Evolutionary conservation across 306 rosid genomes (phyloP), one percentile per base, ranked within the genome.

Genomic region (Cucurbita moschata): DNA sequence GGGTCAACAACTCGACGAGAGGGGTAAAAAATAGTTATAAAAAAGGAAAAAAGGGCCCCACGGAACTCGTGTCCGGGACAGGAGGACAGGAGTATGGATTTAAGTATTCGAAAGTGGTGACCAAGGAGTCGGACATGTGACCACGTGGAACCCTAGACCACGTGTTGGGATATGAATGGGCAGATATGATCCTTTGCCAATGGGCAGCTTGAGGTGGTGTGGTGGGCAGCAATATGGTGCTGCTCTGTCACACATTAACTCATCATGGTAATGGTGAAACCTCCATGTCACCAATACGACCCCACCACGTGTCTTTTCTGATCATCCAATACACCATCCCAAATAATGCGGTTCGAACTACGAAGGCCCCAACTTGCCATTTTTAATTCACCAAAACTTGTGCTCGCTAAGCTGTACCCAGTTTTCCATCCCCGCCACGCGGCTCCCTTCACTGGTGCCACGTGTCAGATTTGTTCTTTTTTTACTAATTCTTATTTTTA

Each of bases 241-340:
- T 75, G 11, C 84, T 68, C 83, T 79, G 85, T 73, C 84, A 79
- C 84, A 79, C 84, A 73, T 30, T 38, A n/a, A 40, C 72, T 76
- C 67, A 18, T 64, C 75, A 73, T 64, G 75, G 86, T 72, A 75
- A 74, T 50, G 73, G 77, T 21, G 77, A 19, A 75, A 75, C 43
- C 11, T 79, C 83, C 83, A 76, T 84, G 51, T 43, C 79, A 60
- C 73, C 18, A 10, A 8, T 8, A 10, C 1, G 26, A 72, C 39
- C 64, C 85, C 83, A 56, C 86, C 78, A 65, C 61, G 71, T 66
- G 75, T 54, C n/a, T 26, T 11, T 11, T 63, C 46, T 57, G 67
- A 75, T 65, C 71, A 65, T 4, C 71, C 71, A 63, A 39, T 63
- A 8, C 39, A 39, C 69, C 19, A 61, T 37, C 15, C 2, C 16